These are phyloP conservation scores for Oenanthe javanica DNA, from an alignment of 140 eudicot species.

Conservation along the genomic window DNA sequence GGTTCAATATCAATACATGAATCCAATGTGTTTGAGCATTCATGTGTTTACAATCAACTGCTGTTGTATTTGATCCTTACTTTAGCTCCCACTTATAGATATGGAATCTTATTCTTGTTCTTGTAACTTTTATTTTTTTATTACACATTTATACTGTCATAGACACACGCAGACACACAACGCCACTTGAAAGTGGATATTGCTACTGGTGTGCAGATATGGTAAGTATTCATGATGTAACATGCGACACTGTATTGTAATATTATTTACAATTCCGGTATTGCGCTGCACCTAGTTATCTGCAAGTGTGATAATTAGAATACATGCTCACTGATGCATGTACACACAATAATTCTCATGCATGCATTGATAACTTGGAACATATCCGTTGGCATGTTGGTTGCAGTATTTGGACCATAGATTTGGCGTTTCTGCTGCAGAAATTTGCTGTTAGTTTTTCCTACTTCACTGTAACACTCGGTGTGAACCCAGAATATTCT, in stretches of 20 bases:
- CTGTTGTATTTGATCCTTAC: background rate
- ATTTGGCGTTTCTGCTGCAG: constrained; percentile 87
- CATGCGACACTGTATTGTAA: background rate
- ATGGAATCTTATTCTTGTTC: too few species aligned
- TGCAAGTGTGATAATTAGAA: background rate
- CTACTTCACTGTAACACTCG: constrained; percentile 87
- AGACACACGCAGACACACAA: background rate
- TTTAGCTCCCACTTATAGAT: too few species aligned
- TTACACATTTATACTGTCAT: background rate
- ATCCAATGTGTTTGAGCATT: background rate
- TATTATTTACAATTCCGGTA: background rate
- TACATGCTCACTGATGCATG: background rate
- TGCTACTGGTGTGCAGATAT: background rate
- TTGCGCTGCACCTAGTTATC: background rate
- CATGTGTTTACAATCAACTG: background rate
- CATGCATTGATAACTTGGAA: background rate
- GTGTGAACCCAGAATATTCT: constrained; percentile 88
- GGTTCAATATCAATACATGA: background rate
- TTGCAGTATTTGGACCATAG: constrained; percentile 98
- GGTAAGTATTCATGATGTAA: background rate
- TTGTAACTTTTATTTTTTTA: too few species aligned
- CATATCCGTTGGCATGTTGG: constrained; percentile 10
- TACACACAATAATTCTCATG: background rate
- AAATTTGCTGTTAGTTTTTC: constrained; percentile 69
- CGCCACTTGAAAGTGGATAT: background rate